Evolutionary conservation across 2,329 filamentous ascomycete species (phyloP).

Genomic region (Fusarium illudens): DNA sequence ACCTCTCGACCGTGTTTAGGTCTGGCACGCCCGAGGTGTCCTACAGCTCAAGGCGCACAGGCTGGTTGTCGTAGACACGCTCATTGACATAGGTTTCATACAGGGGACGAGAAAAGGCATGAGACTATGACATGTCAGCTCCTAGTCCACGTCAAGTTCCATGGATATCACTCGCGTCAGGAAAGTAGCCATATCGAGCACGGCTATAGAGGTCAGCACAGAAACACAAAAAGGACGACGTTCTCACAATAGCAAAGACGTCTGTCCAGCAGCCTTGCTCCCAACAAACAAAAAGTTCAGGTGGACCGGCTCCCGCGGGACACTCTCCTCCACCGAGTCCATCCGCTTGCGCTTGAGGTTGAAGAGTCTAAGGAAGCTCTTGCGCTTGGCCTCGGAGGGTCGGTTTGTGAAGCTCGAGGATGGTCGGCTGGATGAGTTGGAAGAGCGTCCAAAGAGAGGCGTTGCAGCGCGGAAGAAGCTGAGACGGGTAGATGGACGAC

Average conservation of each 20-base stretch:
- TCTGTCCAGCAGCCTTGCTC: conserved; percentile 46
- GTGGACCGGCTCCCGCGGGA: conserved; percentile 34
- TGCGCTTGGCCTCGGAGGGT: conserved; percentile 19
- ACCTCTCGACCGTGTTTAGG: conserved; percentile 45
- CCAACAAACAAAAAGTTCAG: conserved; percentile 52
- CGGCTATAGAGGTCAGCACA: conserved; percentile 41
- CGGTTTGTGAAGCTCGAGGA: conserved; percentile 8
- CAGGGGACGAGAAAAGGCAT: conserved; percentile 44
- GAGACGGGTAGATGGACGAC: conserved; percentile 40
- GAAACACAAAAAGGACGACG: rapidly evolving
- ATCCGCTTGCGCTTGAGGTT: conserved; percentile 41
- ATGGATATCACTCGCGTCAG: conserved; percentile 43
- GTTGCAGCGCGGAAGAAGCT: conserved; percentile 42
- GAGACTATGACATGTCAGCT: conserved; percentile 39
- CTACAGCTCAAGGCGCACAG: conserved; percentile 49
- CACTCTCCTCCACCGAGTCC: conserved; percentile 17
- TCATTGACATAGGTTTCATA: conserved; percentile 49
- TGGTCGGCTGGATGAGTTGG: conserved; percentile 21
- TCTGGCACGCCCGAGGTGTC: conserved; percentile 53
- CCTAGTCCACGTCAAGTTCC: too few species aligned
- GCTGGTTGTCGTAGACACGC: conserved; percentile 36
- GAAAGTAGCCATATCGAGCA: conserved; percentile 49
- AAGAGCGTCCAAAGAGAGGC: conserved; percentile 36
- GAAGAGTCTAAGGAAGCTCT: conserved; percentile 37
- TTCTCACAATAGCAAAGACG: conserved; percentile 51